phyloP scores from a whole-genome alignment of 805 yeast species.

The Groenewaldozyma tartarivorans region DNA sequence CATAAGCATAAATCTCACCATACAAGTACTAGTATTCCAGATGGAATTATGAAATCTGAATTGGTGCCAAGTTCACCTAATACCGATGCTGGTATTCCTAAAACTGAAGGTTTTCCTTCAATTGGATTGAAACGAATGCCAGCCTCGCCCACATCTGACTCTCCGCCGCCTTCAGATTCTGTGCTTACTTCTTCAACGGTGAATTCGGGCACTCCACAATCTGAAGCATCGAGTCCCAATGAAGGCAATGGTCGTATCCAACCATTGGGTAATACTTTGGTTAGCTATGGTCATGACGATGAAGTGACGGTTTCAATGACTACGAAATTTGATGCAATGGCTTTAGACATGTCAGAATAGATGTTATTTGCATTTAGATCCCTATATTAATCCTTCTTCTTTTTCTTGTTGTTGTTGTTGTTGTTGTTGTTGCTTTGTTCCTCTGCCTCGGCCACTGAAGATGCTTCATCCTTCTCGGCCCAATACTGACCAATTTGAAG shows the following conservation, averaged over 20 bases:
- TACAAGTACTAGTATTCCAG: no score
- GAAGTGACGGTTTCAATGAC: slow-evolving; percentile 1
- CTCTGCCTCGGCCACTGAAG: slow-evolving; percentile 9
- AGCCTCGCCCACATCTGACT: no score
- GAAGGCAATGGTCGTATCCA: no score
- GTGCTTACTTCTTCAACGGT: no score
- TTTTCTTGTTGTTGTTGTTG: slow-evolving; percentile 1
- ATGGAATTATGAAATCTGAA: no score
- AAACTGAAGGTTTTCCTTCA: no score
- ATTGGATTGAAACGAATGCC: no score
- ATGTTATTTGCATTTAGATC: not conserved
- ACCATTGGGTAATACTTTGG: slow-evolving; percentile 7
- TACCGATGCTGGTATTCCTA: no score
- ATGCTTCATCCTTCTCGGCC: slow-evolving; percentile 50
- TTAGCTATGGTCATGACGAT: slow-evolving; percentile 5
- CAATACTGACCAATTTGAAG: slow-evolving; percentile 86
- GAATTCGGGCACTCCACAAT: no score
- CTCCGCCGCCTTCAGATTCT: no score
- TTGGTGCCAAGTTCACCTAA: no score
- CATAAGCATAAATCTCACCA: not conserved
- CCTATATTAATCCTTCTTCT: slow-evolving; percentile 6
- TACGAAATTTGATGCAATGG: slow-evolving; percentile 11
- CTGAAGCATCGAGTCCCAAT: no score
- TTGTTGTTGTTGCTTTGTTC: slow-evolving; percentile 4
- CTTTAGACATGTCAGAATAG: slow-evolving; percentile 5